Conservation (phyloP, 305 asterid species). For the Ilex paraguariensis region DNA sequence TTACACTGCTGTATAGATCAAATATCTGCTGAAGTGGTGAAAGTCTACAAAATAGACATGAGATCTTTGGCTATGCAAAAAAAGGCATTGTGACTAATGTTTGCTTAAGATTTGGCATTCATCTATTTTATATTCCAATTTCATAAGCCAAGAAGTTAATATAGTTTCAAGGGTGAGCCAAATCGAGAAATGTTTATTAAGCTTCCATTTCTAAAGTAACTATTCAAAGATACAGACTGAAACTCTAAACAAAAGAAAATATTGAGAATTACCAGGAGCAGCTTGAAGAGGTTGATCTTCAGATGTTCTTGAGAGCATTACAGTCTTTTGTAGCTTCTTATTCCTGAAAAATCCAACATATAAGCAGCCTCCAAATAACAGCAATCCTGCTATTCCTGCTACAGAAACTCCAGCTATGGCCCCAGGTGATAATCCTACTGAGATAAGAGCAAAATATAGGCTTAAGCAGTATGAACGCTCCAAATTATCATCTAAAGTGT, state of each 20-base stretch:
- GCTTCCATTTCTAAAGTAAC: neutral
- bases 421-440: slow-evolving; percentile 68
- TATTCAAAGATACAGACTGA: neutral
- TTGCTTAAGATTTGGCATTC: too few relatives aligned
- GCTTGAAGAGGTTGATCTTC: slow-evolving; percentile 44
- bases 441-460: slow-evolving; percentile 14
- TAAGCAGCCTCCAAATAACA: slow-evolving; percentile 48
- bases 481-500: slow-evolving; percentile 7
- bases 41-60: too few relatives aligned
- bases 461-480: slow-evolving; percentile 15
- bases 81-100: too few relatives aligned
- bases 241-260: slow-evolving; percentile 7
- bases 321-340: slow-evolving; percentile 32
- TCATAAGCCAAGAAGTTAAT: neutral
- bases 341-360: slow-evolving; percentile 41
- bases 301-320: slow-evolving; percentile 34
- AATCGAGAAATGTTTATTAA: neutral
- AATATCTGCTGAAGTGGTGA: too few relatives aligned
- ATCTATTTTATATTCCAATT: too few relatives aligned
- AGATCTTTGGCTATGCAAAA: too few relatives aligned
- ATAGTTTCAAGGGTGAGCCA: neutral
- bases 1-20: too few relatives aligned
- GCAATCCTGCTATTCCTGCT: slow-evolving; percentile 36
- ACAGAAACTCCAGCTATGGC: slow-evolving; percentile 72
- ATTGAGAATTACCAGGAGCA: slow-evolving; percentile 25